A percentile compares a stretch with the other conserved stretches of the same genome.
Conservation (phyloP, 129 eudicot genomes). For the Saussurea involucrata region DNA sequence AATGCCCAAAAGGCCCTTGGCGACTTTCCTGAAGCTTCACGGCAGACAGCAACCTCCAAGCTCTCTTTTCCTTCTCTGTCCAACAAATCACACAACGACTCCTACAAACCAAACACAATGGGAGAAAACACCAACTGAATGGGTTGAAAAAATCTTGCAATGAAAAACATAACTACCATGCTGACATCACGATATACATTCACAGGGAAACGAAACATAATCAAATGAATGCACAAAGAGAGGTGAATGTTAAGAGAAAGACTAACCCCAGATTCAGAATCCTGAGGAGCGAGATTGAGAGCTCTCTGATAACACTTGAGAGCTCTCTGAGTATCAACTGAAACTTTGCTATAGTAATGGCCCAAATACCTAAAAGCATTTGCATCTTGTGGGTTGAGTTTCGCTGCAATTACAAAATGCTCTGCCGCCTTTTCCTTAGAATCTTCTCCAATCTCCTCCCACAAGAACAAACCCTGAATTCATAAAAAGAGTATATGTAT, state of each 20-base stretch:
- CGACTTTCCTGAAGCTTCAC: slow-evolving; percentile 80
- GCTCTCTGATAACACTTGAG: slow-evolving; percentile 98
- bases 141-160: slow-evolving; percentile 2
- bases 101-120: slow-evolving; percentile 42
- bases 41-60: slow-evolving; percentile 75
- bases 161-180: not conserved
- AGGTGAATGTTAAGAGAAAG: not conserved
- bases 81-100: slow-evolving; percentile 79
- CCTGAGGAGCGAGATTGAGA: slow-evolving; percentile 68
- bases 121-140: slow-evolving; percentile 6
- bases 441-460: slow-evolving; percentile 51
- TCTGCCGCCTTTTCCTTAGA: slow-evolving; percentile 78
- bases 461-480: slow-evolving; percentile 60
- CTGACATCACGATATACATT: not conserved
- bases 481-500: not conserved
- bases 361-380: slow-evolving; percentile 86
- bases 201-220: not conserved
- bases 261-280: slow-evolving; percentile 74
- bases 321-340: slow-evolving; percentile 73
- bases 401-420: slow-evolving; percentile 78
- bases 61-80: slow-evolving; percentile 83
- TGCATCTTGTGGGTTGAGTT: slow-evolving; percentile 75
- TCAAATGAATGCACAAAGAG: not conserved
- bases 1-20: slow-evolving; percentile 99
- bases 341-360: slow-evolving; percentile 62